A percentile compares a stretch with the other conserved stretches of the same genome.
Evolutionary conservation across 2,329 filamentous ascomycete species (phyloP).

Genomic region (Aspergillus puulaauensis): DNA sequence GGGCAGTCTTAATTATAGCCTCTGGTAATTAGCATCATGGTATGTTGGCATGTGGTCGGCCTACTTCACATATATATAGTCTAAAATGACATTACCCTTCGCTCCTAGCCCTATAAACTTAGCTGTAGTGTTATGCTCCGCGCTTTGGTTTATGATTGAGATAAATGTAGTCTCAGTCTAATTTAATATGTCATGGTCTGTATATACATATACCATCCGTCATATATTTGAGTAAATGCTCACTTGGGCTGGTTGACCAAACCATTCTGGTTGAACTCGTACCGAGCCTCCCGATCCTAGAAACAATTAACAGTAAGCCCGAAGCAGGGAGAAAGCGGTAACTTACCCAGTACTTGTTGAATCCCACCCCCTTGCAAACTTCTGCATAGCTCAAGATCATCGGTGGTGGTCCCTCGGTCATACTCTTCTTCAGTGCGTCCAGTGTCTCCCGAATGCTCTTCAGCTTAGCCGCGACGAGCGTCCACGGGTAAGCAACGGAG

Average conservation of each 20-base stretch:
- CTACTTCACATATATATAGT: too few species aligned
- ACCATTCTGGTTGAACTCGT: conserved; percentile 19
- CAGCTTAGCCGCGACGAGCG: conserved; percentile 45
- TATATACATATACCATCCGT: too few species aligned
- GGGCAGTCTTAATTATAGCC: too few species aligned
- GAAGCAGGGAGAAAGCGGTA: too few species aligned
- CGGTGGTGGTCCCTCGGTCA: conserved; percentile 46
- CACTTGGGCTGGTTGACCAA: conserved; percentile 2
- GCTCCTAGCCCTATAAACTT: too few species aligned
- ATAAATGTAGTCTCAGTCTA: too few species aligned
- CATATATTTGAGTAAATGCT: neutral
- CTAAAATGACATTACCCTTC: too few species aligned
- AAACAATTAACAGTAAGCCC: neutral
- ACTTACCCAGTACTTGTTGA: conserved; percentile 42
- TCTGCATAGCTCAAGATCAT: conserved; percentile 46
- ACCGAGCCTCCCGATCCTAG: conserved; percentile 22
- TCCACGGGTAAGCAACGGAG: conserved; percentile 47
- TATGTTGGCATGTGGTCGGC: too few species aligned
- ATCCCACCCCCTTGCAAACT: conserved; percentile 48
- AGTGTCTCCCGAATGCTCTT: conserved; percentile 39
- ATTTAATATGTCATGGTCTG: too few species aligned
- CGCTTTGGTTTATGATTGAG: too few species aligned
- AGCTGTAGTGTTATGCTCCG: too few species aligned
- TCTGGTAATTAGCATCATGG: too few species aligned
- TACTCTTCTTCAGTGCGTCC: conserved; percentile 41